These are phyloP conservation scores for Phytophthora palmivora DNA, from an alignment of 352 stramenopile genomes.

Conservation along the genomic window DNA sequence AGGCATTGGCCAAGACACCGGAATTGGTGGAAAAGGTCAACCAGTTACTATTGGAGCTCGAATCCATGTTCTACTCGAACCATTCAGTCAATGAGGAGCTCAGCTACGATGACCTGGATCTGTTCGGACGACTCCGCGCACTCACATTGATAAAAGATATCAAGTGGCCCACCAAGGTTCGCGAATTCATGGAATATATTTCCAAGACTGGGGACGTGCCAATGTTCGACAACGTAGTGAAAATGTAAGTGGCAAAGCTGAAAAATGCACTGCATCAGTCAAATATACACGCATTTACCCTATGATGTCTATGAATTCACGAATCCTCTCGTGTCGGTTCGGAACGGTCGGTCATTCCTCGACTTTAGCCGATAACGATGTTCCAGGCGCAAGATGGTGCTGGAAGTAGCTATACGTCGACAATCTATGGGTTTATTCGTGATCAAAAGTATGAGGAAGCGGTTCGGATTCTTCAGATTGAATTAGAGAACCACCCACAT, in stretches of 20 bases:
- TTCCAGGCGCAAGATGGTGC: constrained; percentile 70
- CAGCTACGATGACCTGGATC: constrained; percentile 63
- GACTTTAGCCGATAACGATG: constrained; percentile 34
- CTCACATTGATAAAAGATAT: constrained; percentile 60
- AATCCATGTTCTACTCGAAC: constrained; percentile 45
- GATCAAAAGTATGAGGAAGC: constrained; percentile 95
- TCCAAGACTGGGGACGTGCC: constrained; percentile 44
- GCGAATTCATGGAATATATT: constrained; percentile 51
- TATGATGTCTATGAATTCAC: neutral
- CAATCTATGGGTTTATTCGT: constrained; percentile 95
- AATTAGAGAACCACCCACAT: constrained; percentile 94
- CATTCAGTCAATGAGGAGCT: constrained; percentile 47
- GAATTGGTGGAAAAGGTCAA: constrained; percentile 49
- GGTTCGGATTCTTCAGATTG: constrained; percentile 92
- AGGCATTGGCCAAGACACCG: constrained; percentile 43
- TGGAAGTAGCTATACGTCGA: constrained; percentile 91
- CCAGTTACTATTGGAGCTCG: constrained; percentile 38
- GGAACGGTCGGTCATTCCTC: constrained; percentile 34
- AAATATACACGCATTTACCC: neutral
- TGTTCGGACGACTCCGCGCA: constrained; percentile 49
- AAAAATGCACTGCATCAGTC: neutral
- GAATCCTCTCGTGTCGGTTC: constrained; percentile 37
- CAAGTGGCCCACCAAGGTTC: constrained; percentile 53
- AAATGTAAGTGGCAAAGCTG: constrained; percentile 27
- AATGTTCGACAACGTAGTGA: constrained; percentile 50